Conservation (phyloP, 352 stramenopile genomes). For the Nothophytophthora sp. region DNA sequence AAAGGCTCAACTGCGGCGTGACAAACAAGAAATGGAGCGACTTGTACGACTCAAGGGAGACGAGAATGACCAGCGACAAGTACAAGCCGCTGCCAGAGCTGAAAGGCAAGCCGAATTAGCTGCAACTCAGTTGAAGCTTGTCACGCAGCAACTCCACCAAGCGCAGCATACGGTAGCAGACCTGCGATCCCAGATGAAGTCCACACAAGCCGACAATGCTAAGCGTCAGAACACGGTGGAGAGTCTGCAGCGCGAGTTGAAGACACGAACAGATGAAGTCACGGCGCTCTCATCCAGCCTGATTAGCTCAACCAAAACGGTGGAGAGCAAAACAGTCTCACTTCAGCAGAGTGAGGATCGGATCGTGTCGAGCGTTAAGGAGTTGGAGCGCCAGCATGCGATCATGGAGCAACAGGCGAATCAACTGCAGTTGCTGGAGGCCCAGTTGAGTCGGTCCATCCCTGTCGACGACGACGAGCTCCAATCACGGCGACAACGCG, state of each 20-base stretch:
- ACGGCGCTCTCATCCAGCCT: constrained; percentile 22
- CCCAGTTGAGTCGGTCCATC: constrained; percentile 50
- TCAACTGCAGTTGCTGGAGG: constrained; percentile 48
- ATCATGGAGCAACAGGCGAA: constrained; percentile 40
- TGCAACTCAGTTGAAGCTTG: constrained; percentile 12
- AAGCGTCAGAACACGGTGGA: constrained; percentile 12
- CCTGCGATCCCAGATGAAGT: constrained; percentile 8
- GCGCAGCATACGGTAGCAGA: constrained; percentile 1
- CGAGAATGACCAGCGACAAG: constrained; percentile 12
- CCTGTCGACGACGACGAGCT: constrained; percentile 51
- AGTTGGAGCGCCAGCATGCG: constrained; percentile 33
- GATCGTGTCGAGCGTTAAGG: constrained; percentile 18
- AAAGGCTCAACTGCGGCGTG: constrained; percentile 29
- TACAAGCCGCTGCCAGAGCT: constrained; percentile 16
- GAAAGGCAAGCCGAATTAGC: constrained; percentile 1
- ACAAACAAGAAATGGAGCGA: constrained; percentile 36
- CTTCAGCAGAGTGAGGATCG: constrained; percentile 30
- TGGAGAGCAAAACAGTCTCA: constrained; percentile 6
- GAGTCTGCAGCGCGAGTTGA: constrained; percentile 13
- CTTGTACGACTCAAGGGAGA: constrained; percentile 28
- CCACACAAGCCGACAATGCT: constrained; percentile 13
- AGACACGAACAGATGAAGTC: constrained; percentile 14
- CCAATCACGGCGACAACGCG: constrained; percentile 32
- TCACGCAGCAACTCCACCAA: constrained; percentile 15
- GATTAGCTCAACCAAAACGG: not conserved